Conservation (phyloP, 495 filamentous ascomycete species). For the Glutinoglossum americanum region DNA sequence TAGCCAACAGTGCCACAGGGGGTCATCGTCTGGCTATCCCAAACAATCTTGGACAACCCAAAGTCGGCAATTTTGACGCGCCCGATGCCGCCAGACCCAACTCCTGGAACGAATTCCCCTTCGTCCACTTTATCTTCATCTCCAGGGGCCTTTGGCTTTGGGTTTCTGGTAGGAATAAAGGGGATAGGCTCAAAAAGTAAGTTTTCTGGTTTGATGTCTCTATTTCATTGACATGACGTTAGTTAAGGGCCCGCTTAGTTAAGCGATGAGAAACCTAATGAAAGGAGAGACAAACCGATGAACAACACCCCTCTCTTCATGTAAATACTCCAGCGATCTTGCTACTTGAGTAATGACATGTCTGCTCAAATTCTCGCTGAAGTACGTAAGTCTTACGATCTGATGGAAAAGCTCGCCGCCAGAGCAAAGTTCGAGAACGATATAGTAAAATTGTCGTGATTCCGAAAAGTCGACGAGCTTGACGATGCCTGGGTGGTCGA, state of each 20-base stretch:
- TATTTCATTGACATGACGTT: conserved; percentile 17
- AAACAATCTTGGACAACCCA: conserved; percentile 89
- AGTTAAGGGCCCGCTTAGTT: conserved; percentile 1
- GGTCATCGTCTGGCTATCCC: conserved; percentile 98
- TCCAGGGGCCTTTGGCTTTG: conserved; percentile 54
- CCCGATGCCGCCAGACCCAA: conserved; percentile 84
- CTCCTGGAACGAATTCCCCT: conserved; percentile 69
- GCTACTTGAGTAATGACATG: conserved; percentile 92
- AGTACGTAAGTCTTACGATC: conserved; percentile 94
- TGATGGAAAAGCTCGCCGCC: conserved; percentile 97
- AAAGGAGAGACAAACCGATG: conserved; percentile 52
- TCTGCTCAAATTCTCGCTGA: conserved; percentile 83
- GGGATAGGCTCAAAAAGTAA: conserved; percentile 76
- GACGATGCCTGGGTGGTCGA: conserved; percentile 90
- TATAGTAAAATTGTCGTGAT: conserved; percentile 88
- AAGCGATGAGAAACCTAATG: not conserved
- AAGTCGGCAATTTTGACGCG: conserved; percentile 96
- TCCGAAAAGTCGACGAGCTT: conserved; percentile 86
- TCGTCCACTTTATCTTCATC: conserved; percentile 97
- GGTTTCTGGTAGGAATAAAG: conserved; percentile 57
- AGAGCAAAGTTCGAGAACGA: conserved; percentile 83
- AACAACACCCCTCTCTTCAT: conserved; percentile 86
- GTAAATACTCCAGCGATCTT: conserved; percentile 78
- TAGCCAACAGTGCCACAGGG: conserved; percentile 96
- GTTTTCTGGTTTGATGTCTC: conserved; percentile 98